Evolutionary conservation across 2,329 filamentous ascomycete species (phyloP), one percentile per base, ranked within the genome.

Genomic region (Aspergillaceae sp.): DNA sequence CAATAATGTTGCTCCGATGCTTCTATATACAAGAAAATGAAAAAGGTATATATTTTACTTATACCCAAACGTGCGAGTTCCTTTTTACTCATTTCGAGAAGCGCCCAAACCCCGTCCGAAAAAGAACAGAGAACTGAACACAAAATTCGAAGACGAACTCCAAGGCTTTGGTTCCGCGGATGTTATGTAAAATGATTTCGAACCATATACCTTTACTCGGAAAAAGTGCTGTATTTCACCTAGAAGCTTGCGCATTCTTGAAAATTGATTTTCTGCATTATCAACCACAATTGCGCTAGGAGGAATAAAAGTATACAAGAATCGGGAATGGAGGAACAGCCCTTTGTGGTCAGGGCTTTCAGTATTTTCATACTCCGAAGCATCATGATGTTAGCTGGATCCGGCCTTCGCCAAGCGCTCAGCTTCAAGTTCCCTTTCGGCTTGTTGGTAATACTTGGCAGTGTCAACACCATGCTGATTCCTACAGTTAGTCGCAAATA

Each of bases 11-110:
- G 55, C 74, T 98, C 54, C 79, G 94, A 52, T 83, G 91, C 48
- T 98, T 98, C 68, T 98, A 98, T 65, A 87, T 98, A 30, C 92
- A 98, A 68, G 90, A 98, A 68, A 98, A 98, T 67, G 88, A 87
- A 53, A 86, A 92, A 75, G 87, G 86, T 87, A 71, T 57, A 73
- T 38, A 38, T 43, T 29, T 19, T n/a, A 29, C 42, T 26, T 4
- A 9, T 30, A 37, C 9, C 32, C 32, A 10, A 35, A 40, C 10
- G 27, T 10, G 8, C 9, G 33, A 42, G 3, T 4, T 32, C 27
- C 11, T 36, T 44, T 6, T 30, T 48, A 37, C 47, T 58, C 34
- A 59, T 29, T 8, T 36, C 32, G 34, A 3, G 8, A 46, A 79
- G 80, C 80, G 30, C 80, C 80, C 2, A 79, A 82, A 54, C 80